Percentiles rank a stretch among this genome's conserved stretches.
These are phyloP conservation scores for Aspergillus coremiiformis DNA, from an alignment of 495 filamentous ascomycete genomes.

Conservation along the genomic window DNA sequence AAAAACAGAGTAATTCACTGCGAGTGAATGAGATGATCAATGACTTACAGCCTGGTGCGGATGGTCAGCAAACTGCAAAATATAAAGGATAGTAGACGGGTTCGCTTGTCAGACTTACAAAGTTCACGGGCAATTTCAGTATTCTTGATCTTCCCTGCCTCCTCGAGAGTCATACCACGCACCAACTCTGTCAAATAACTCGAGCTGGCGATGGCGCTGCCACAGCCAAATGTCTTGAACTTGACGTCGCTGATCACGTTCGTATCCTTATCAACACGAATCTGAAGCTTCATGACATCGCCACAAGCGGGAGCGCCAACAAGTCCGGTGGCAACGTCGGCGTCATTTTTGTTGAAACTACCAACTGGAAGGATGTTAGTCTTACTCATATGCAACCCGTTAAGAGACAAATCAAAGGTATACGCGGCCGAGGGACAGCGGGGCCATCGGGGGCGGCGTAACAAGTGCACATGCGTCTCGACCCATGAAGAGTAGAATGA, in stretches of 20 bases:
- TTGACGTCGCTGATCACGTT: slow-evolving; percentile 91
- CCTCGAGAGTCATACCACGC: slow-evolving; percentile 90
- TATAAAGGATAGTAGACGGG: slow-evolving; percentile 24
- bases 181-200: slow-evolving; percentile 91
- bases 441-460: background rate
- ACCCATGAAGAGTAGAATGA: background rate
- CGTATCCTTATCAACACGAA: slow-evolving; percentile 83
- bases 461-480: background rate
- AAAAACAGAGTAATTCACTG: background rate
- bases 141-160: slow-evolving; percentile 85
- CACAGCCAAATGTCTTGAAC: slow-evolving; percentile 99
- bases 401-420: background rate
- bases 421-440: background rate
- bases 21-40: background rate
- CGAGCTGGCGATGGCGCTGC: slow-evolving; percentile 84
- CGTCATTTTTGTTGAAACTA: slow-evolving; percentile 76
- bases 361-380: slow-evolving; percentile 62
- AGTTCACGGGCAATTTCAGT: slow-evolving; percentile 97
- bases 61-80: background rate
- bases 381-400: no score
- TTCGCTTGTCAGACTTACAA: slow-evolving; percentile 53
- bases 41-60: background rate
- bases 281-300: slow-evolving; percentile 99
- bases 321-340: slow-evolving; percentile 90
- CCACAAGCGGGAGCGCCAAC: slow-evolving; percentile 87